These are phyloP conservation scores for Kwoniella europaea DNA, from an alignment of 768 basidiomycete species.

Conservation along the genomic window DNA sequence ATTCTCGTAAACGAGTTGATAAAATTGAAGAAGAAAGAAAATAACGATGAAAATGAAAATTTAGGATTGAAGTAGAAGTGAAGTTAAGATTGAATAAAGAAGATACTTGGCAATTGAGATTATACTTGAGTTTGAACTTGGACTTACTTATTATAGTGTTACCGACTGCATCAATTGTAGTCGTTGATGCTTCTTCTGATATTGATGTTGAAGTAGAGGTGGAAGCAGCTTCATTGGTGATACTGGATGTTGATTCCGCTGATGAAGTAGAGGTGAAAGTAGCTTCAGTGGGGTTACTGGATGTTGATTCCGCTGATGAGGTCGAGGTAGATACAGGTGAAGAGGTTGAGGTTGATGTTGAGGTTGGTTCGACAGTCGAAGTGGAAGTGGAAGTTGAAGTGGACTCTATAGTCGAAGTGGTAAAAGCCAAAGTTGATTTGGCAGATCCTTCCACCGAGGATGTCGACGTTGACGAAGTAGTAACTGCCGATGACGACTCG, in stretches of 20 bases:
- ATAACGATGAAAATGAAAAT: background rate
- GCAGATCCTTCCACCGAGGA: background rate
- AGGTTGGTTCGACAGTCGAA: background rate
- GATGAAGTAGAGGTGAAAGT: no score
- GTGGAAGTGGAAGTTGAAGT: background rate
- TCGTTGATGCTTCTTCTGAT: background rate
- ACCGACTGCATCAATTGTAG: background rate
- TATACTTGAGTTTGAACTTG: background rate
- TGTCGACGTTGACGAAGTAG: background rate
- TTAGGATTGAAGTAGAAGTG: background rate
- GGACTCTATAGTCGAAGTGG: background rate
- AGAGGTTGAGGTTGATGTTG: background rate
- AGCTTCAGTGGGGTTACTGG: background rate
- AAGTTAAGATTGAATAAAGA: background rate
- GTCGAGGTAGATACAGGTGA: background rate
- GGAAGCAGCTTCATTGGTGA: background rate
- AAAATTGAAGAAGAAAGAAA: background rate
- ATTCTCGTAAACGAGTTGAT: background rate
- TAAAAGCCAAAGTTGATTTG: slow-evolving; percentile 3
- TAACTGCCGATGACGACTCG: background rate
- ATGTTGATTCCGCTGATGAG: no score
- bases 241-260: background rate
- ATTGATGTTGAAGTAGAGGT: background rate
- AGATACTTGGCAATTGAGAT: background rate
- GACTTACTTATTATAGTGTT: background rate